Evolutionary conservation across 768 basidiomycete genomes (phyloP).

Genomic region (Mycena kentingensis): DNA sequence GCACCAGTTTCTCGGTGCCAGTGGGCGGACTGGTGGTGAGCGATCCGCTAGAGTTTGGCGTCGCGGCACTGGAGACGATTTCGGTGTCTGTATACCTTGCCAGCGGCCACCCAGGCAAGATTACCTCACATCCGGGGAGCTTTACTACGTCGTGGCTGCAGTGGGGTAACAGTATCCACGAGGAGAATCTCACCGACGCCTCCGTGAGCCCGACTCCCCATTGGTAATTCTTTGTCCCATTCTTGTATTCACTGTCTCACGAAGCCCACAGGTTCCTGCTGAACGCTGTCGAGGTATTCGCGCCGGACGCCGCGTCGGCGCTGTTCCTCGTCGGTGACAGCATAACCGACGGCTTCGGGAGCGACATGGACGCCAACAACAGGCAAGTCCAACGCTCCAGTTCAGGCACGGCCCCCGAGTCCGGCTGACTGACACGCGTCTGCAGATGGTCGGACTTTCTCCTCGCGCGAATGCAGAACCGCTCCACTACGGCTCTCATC

Average conservation of each 20-base stretch:
- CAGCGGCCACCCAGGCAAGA: conserved; percentile 40
- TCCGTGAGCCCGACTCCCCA: conserved; percentile 35
- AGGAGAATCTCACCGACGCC: conserved; percentile 36
- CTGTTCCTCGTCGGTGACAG: conserved; percentile 53
- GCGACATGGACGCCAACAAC: conserved; percentile 46
- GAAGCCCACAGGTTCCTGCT: conserved; percentile 44
- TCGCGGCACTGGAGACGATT: conserved; percentile 41
- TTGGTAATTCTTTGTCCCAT: conserved; percentile 36
- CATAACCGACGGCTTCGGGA: conserved; percentile 54
- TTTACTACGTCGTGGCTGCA: conserved; percentile 46
- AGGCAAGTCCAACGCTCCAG: conserved; percentile 31
- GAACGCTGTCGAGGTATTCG: conserved; percentile 46
- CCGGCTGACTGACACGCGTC: conserved; percentile 29
- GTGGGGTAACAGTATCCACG: conserved; percentile 39
- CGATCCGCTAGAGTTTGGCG: conserved; percentile 44
- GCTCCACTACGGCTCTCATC: conserved; percentile 35
- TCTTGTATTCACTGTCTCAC: not conserved
- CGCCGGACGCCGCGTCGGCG: conserved; percentile 29
- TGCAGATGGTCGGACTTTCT: conserved; percentile 57
- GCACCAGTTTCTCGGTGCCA: conserved; percentile 39
- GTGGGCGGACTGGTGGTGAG: conserved; percentile 48
- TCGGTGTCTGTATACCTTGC: conserved; percentile 45
- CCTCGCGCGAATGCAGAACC: conserved; percentile 42
- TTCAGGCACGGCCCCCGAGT: not conserved
- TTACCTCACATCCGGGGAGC: conserved; percentile 53